phyloP scores from a whole-genome alignment of 176 grass and related monocot genomes.

The Elaeis guineensis region DNA sequence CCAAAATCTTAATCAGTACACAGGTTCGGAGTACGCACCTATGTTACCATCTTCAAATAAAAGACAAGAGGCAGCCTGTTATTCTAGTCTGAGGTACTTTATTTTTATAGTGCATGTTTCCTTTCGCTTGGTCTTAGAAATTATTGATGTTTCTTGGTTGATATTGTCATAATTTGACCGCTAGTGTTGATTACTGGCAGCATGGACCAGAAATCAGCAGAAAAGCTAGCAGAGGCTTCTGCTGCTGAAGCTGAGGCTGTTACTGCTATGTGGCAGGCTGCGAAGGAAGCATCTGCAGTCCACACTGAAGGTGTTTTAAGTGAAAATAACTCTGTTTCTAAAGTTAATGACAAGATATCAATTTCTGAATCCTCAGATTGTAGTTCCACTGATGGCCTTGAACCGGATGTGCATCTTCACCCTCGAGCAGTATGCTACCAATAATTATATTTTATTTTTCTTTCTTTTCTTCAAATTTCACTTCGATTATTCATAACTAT shows the following conservation, averaged over 20 bases:
- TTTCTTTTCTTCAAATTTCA: too few relatives aligned
- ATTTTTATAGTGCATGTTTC: not conserved
- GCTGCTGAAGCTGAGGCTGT: constrained; percentile 94
- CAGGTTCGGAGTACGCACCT: constrained; percentile 37
- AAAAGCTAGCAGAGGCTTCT: constrained; percentile 86
- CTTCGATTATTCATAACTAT: too few relatives aligned
- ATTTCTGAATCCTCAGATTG: constrained; percentile 36
- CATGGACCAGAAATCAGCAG: constrained; percentile 71
- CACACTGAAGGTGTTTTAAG: constrained; percentile 81
- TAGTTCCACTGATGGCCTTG: constrained; percentile 33
- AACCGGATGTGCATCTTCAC: constrained; percentile 85
- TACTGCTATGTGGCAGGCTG: constrained; percentile 84
- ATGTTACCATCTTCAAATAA: constrained; percentile 41
- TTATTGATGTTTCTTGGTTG: constrained; percentile 17
- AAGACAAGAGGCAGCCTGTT: constrained; percentile 31
- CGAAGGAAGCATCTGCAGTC: constrained; percentile 61
- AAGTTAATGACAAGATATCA: constrained; percentile 53
- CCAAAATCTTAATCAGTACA: constrained; percentile 32
- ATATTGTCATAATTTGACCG: not conserved
- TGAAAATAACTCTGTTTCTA: constrained; percentile 65
- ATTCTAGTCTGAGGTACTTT: constrained; percentile 17
- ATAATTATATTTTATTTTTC: too few relatives aligned
- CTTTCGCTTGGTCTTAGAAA: not conserved
- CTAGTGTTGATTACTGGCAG: constrained; percentile 19
- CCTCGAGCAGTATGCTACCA: constrained; percentile 60